Evolutionary conservation across 495 filamentous ascomycete species (phyloP), one percentile per base, ranked within the genome.

Genomic region (Ascobolus immersus): DNA sequence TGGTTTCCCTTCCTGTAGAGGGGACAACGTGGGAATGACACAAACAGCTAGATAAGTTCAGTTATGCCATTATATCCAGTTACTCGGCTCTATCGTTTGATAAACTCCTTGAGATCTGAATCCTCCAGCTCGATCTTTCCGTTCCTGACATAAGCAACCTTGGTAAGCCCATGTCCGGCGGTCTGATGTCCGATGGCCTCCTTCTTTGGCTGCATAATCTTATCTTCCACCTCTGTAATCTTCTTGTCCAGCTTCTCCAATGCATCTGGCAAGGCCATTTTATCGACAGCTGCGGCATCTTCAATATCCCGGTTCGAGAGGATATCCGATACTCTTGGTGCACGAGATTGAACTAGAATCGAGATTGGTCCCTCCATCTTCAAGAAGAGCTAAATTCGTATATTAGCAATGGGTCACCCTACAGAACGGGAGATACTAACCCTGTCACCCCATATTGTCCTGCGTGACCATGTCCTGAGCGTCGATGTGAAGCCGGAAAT

Each of bases 391-490:
- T 75, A 37, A 7, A 15, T 13, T 25, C 5, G 6, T 17, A 45
- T 31, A 42, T 37, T 33, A 26, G 17, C 15, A 21, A 7, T 15
- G 13, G n/a, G 12, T 15, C 1, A 20, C 7, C 2, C 22, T 19
- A 6, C 12, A 13, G 17, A 17, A 33, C 4, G 17, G 4, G 31
- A 28, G 18, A 29, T 11, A 40, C 56, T 38, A 57, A 76, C 71
- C 41, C 84, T 56, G 51, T 96, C 86, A 19, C 86, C 86, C 78
- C 77, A 91, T n/a, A 96, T 74, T 3, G 72, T 72, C 45, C 73
- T 59, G 35, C 82, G 62, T 20, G 66, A 59, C 52, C 75, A 73
- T 1, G 77, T 84, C 21, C 77, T 62, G 12, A 89, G 35, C 21
- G 47, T 60, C 49, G 70, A 80, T 21, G 74, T 42, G 14, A 69